Conservation (phyloP, 306 rosid genomes). For the Cucurbita argyrosperma region DNA sequence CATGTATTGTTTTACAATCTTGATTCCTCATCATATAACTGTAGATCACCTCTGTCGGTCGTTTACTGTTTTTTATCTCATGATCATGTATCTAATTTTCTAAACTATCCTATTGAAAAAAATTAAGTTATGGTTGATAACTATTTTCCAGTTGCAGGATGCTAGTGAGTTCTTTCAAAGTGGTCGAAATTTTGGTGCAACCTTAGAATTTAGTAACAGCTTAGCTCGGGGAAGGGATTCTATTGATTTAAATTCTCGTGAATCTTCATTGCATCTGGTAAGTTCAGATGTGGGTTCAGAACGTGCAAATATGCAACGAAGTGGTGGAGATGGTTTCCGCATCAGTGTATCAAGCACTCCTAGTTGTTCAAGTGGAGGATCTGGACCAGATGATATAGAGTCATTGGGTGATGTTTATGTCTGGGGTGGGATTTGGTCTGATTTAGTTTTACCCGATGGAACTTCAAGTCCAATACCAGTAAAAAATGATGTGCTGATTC, state of each 20-base stretch:
- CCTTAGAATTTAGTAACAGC: constrained; percentile 40
- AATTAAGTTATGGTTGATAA: not conserved
- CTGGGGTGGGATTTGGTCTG: constrained; percentile 86
- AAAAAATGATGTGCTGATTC: constrained; percentile 47
- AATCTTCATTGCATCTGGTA: constrained; percentile 19
- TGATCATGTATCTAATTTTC: not conserved
- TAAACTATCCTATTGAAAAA: not conserved
- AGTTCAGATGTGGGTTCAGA: constrained; percentile 61
- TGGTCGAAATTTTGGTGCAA: constrained; percentile 32
- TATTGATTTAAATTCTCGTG: constrained; percentile 33
- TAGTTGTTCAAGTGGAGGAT: constrained; percentile 56
- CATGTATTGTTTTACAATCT: not conserved
- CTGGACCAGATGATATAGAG: constrained; percentile 87
- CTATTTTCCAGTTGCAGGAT: constrained; percentile 29
- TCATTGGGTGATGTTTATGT: constrained; percentile 82
- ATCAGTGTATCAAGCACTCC: constrained; percentile 74
- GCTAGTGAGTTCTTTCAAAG: constrained; percentile 17
- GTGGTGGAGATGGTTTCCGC: constrained; percentile 70
- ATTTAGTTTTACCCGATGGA: constrained; percentile 41
- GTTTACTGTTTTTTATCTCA: not conserved
- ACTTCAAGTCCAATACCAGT: constrained; percentile 27
- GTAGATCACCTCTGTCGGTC: not conserved
- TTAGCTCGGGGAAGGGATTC: constrained; percentile 33
- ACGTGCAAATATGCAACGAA: constrained; percentile 59
- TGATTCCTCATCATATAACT: not conserved